Conservation (phyloP, 2,329 filamentous ascomycete genomes). For the Ascochyta rabiei region DNA sequence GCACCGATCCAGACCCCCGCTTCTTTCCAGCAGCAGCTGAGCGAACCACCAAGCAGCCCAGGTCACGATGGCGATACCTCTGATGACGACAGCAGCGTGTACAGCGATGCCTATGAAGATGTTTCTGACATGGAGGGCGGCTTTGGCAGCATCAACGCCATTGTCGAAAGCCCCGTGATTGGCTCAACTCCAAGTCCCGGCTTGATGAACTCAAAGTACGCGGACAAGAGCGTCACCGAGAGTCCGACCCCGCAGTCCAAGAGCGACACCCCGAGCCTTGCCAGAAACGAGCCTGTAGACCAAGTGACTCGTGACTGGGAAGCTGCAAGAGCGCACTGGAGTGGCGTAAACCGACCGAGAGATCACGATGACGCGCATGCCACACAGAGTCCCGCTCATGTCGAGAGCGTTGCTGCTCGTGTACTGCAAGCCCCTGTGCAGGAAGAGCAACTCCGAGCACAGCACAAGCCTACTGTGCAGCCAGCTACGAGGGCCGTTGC, state of each 20-base stretch:
- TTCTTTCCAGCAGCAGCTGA: slow-evolving; percentile 7
- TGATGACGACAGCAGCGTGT: slow-evolving; percentile 60
- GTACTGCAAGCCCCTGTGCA: slow-evolving; percentile 21
- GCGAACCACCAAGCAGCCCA: slow-evolving; percentile 5
- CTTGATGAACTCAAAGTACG: slow-evolving; percentile 34
- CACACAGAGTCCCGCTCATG: neutral
- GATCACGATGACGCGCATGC: slow-evolving; percentile 50
- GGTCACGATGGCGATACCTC: slow-evolving; percentile 33
- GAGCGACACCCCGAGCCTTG: slow-evolving; percentile 8
- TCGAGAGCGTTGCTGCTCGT: slow-evolving; percentile 10
- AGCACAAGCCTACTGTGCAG: slow-evolving; percentile 5
- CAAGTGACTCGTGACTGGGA: slow-evolving; percentile 65
- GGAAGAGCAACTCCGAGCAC: slow-evolving; percentile 7
- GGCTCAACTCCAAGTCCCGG: slow-evolving; percentile 26
- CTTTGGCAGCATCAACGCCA: slow-evolving; percentile 75
- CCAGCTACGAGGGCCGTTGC: neutral
- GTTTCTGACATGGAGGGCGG: slow-evolving; percentile 69
- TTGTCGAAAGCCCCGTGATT: slow-evolving; percentile 65
- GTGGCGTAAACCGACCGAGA: slow-evolving; percentile 66
- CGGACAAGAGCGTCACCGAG: slow-evolving; percentile 24
- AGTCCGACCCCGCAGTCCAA: slow-evolving; percentile 19
- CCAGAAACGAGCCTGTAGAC: slow-evolving; percentile 13
- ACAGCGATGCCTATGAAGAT: slow-evolving; percentile 80
- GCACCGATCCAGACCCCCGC: slow-evolving; percentile 14
- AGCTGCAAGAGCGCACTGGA: slow-evolving; percentile 72